Evolutionary conservation across 176 grass and related monocot species (phyloP).

Genomic region (Tillandsia leiboldiana): DNA sequence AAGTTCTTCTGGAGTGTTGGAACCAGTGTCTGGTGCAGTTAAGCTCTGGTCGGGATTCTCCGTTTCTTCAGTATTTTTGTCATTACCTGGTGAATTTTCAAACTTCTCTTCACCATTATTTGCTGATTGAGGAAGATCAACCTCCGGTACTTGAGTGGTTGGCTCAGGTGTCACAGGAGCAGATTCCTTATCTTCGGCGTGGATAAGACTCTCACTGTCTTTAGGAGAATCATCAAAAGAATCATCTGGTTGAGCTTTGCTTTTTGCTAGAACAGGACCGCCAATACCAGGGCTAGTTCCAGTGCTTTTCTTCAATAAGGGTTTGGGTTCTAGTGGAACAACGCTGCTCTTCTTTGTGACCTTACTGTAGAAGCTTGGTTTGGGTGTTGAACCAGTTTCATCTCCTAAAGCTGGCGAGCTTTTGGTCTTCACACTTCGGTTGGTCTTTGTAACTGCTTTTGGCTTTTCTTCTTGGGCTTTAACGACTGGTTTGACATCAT

Average conservation of each 20-base stretch:
- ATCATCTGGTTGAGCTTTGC: slow-evolving; percentile 9
- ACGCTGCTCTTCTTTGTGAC: slow-evolving; percentile 28
- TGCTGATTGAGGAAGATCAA: slow-evolving; percentile 84
- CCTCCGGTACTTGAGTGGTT: slow-evolving; percentile 69
- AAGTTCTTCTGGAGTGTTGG: slow-evolving; percentile 35
- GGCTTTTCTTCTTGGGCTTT: slow-evolving; percentile 18
- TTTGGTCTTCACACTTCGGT: slow-evolving; percentile 1
- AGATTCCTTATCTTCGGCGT: slow-evolving; percentile 17
- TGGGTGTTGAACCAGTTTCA: slow-evolving; percentile 10
- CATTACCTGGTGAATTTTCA: slow-evolving; percentile 69
- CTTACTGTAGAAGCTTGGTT: slow-evolving; percentile 26
- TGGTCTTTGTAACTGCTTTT: slow-evolving; percentile 7
- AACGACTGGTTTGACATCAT: not conserved
- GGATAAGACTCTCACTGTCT: slow-evolving; percentile 10
- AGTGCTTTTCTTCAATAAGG: slow-evolving; percentile 12
- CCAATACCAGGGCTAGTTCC: slow-evolving; percentile 2
- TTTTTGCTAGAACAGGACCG: slow-evolving; percentile 1
- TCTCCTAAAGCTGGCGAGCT: not conserved
- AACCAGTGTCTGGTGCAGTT: slow-evolving; percentile 35
- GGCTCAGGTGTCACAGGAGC: slow-evolving; percentile 34
- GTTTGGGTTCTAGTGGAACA: slow-evolving; percentile 22
- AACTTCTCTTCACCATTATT: slow-evolving; percentile 82
- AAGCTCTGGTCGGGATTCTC: slow-evolving; percentile 48
- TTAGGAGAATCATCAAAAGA: slow-evolving; percentile 13
- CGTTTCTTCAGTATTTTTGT: slow-evolving; percentile 77